These are phyloP conservation scores for Trichosporon coremiiforme DNA, from an alignment of 1,284 basidiomycete species.

Conservation along the genomic window DNA sequence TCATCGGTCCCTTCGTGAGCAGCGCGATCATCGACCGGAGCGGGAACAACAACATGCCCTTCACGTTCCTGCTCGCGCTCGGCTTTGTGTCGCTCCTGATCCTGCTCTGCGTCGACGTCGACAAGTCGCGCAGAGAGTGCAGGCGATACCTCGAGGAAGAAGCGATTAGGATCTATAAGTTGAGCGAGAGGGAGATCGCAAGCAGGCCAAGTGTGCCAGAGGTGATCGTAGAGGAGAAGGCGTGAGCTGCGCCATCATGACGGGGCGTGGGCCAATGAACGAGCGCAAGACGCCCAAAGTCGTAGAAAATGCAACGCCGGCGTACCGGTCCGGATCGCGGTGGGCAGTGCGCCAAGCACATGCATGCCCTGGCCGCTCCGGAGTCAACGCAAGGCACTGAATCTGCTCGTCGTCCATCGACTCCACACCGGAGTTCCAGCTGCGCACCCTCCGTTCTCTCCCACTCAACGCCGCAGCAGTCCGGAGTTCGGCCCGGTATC, in stretches of 20 bases:
- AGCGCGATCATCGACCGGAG: conserved; percentile 36
- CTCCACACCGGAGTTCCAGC: no score
- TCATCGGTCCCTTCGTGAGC: conserved; percentile 36
- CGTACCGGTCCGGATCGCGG: no score
- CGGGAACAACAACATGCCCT: conserved; percentile 34
- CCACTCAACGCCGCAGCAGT: not conserved
- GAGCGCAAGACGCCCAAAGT: not conserved
- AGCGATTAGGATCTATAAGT: conserved; percentile 42
- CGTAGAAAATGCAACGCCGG: no score
- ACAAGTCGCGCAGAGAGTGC: conserved; percentile 33
- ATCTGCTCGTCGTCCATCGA: no score
- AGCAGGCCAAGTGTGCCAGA: not conserved
- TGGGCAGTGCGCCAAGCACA: no score
- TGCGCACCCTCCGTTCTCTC: no score
- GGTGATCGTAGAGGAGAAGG: not conserved
- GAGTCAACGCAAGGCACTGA: no score
- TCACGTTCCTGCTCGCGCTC: conserved; percentile 37
- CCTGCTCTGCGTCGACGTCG: conserved; percentile 31
- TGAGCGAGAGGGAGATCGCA: conserved; percentile 19
- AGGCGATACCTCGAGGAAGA: conserved; percentile 49
- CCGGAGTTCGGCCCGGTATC: no score
- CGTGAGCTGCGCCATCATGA: not conserved
- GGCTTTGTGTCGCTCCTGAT: conserved; percentile 27
- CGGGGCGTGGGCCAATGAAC: not conserved
- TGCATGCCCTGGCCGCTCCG: no score